A percentile compares a stretch with the other conserved stretches of the same genome.
These are phyloP conservation scores for Fonsecaea nubica DNA, from an alignment of 2,329 filamentous ascomycete species.

Conservation along the genomic window DNA sequence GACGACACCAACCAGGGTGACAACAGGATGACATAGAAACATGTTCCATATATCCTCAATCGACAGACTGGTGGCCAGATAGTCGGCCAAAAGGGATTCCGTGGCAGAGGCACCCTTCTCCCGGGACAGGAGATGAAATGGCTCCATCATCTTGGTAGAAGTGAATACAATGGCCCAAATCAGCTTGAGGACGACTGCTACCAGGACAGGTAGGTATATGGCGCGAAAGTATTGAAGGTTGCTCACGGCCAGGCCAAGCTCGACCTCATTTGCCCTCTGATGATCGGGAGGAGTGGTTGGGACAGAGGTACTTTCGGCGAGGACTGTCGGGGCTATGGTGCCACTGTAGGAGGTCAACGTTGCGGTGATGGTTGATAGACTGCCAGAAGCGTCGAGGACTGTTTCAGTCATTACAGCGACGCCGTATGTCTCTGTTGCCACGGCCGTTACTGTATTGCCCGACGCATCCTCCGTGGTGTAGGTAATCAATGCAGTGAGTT, in stretches of 20 bases:
- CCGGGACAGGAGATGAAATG: conserved; percentile 30
- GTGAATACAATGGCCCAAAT: conserved; percentile 30
- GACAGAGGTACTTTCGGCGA: not conserved
- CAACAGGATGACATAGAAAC: conserved; percentile 23
- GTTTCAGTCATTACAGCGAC: not conserved
- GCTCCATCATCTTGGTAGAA: conserved; percentile 33
- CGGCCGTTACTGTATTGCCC: not conserved
- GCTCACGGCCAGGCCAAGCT: conserved; percentile 14
- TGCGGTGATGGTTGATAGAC: not conserved
- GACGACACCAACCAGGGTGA: conserved; percentile 19
- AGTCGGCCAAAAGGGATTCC: conserved; percentile 27
- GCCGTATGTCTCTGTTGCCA: not conserved
- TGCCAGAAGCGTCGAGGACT: not conserved
- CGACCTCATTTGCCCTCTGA: conserved; percentile 15
- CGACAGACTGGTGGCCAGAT: conserved; percentile 22
- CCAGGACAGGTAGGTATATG: conserved; percentile 28
- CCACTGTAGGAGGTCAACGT: conserved; percentile 7
- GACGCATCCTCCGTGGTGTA: not conserved
- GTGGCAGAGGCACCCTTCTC: conserved; percentile 26
- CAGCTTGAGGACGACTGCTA: conserved; percentile 24
- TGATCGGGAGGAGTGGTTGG: conserved; percentile 1
- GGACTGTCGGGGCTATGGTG: not conserved
- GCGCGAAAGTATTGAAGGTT: conserved; percentile 27
- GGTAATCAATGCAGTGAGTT: not conserved
- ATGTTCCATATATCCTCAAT: conserved; percentile 9